phyloP scores from a whole-genome alignment of 208 protist genomes.

The Leishmania lainsoni region DNA sequence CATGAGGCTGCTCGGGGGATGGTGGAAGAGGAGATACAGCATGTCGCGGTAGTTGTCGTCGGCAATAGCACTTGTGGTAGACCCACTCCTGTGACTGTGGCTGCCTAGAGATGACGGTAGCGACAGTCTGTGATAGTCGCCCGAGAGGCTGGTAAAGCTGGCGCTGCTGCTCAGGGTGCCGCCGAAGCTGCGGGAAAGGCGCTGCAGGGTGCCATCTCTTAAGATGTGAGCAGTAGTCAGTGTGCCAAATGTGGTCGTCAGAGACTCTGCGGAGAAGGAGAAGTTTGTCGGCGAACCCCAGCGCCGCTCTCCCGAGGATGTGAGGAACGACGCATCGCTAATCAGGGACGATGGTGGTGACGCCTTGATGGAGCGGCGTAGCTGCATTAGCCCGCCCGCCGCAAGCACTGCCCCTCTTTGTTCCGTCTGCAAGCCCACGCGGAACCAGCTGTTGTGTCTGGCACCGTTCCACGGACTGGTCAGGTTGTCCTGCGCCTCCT shows the following conservation, averaged over 20 bases:
- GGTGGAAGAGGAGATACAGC: slow-evolving; percentile 30
- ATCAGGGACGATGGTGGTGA: neutral
- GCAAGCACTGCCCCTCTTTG: slow-evolving; percentile 5
- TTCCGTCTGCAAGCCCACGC: slow-evolving; percentile 3
- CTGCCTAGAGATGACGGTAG: neutral
- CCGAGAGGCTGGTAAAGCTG: slow-evolving; percentile 13
- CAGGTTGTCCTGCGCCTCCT: neutral
- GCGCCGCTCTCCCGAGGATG: slow-evolving; percentile 1
- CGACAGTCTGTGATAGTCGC: neutral
- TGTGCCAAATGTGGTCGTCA: neutral
- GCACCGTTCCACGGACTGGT: slow-evolving; percentile 4
- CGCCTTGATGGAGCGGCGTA: neutral
- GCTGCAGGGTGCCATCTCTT: slow-evolving; percentile 1
- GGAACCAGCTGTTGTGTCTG: slow-evolving; percentile 19
- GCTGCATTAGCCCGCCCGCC: neutral
- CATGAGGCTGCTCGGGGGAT: slow-evolving; percentile 30
- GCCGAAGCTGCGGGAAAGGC: slow-evolving; percentile 3
- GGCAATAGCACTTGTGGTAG: neutral
- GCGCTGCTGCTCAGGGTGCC: slow-evolving; percentile 3
- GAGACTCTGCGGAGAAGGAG: slow-evolving; percentile 8
- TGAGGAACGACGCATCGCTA: neutral
- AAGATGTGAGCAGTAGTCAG: neutral
- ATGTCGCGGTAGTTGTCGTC: slow-evolving; percentile 23
- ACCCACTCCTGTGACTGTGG: neutral
- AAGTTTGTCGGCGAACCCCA: neutral